Percentiles rank a stretch among this genome's conserved stretches.
Evolutionary conservation across 345 rosid species (phyloP).

Genomic region (Hibiscus trionum): DNA sequence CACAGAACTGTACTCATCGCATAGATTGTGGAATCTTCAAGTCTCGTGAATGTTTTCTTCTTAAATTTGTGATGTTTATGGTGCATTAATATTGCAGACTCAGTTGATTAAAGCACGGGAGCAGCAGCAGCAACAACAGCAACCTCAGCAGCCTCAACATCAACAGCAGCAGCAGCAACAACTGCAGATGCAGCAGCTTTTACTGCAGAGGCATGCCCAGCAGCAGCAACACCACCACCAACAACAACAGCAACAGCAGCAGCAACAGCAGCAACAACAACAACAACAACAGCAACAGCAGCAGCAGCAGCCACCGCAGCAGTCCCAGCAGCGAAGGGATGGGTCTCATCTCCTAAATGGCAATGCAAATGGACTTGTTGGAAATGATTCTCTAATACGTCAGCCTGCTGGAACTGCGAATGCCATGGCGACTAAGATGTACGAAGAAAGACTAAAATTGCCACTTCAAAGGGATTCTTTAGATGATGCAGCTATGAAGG

Average conservation of each 20-base stretch:
- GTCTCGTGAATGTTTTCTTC: neutral
- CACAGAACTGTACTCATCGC: neutral
- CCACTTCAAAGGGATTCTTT: slow-evolving; percentile 80
- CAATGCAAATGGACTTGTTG: slow-evolving; percentile 62
- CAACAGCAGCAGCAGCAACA: slow-evolving; percentile 28
- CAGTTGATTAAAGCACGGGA: slow-evolving; percentile 62
- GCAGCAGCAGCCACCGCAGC: slow-evolving; percentile 42
- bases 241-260: slow-evolving; percentile 42
- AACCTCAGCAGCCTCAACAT: slow-evolving; percentile 26
- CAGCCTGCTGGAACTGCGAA: slow-evolving; percentile 70
- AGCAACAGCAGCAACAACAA: slow-evolving; percentile 40
- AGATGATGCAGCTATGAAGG: slow-evolving; percentile 85
- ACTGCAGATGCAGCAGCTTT: slow-evolving; percentile 31
- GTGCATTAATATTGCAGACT: slow-evolving; percentile 32
- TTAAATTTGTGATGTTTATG: slow-evolving; percentile 5
- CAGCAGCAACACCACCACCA: slow-evolving; percentile 41
- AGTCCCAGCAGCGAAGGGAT: slow-evolving; percentile 65
- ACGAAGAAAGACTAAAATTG: slow-evolving; percentile 67
- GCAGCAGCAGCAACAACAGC: slow-evolving; percentile 34
- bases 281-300: slow-evolving; percentile 44
- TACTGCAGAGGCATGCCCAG: slow-evolving; percentile 29
- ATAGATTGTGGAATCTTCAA: neutral
- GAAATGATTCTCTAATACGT: slow-evolving; percentile 67
- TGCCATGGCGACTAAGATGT: slow-evolving; percentile 77
- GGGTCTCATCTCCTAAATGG: slow-evolving; percentile 77